A percentile compares a stretch with the other conserved stretches of the same genome.
Evolutionary conservation across 306 rosid species (phyloP).

Genomic region (Vicia villosa): DNA sequence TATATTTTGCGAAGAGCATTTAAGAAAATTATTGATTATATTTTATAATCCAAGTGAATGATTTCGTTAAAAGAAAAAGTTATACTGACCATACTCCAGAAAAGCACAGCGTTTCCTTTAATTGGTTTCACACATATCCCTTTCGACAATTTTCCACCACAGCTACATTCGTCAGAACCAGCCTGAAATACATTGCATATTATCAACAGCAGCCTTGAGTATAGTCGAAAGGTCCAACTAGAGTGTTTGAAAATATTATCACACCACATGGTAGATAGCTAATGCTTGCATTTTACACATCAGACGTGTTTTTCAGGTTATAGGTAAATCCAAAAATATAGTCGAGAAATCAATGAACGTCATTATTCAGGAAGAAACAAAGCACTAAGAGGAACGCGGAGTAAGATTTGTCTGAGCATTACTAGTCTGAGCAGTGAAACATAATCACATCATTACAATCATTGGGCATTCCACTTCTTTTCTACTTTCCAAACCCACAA

Average conservation of each 20-base stretch:
- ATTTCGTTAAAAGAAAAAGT: conserved; percentile 29
- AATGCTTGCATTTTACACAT: conserved; percentile 6
- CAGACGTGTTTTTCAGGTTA: conserved; percentile 19
- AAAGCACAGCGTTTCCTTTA: conserved; percentile 93
- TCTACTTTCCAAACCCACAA: conserved; percentile 9
- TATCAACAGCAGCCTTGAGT: conserved; percentile 23
- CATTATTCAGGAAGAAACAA: conserved; percentile 25
- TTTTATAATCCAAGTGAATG: conserved; percentile 23
- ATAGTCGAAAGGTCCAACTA: conserved; percentile 15
- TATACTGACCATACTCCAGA: conserved; percentile 96
- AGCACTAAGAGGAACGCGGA: not conserved
- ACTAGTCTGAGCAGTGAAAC: conserved; percentile 25
- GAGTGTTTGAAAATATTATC: conserved; percentile 8
- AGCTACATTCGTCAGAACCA: conserved; percentile 87
- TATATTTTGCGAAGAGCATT: not conserved
- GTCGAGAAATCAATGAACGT: not conserved
- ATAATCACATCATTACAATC: not conserved
- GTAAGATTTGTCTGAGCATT: conserved; percentile 3
- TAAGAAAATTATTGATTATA: not conserved
- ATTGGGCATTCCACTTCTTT: not conserved
- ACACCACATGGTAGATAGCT: conserved; percentile 24
- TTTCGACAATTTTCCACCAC: conserved; percentile 71
- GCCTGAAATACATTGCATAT: conserved; percentile 58
- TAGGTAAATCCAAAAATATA: not conserved
- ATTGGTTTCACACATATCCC: conserved; percentile 80